Conservation (phyloP, 108 stramenopile species). For the Discostella stelligeroides region DNA sequence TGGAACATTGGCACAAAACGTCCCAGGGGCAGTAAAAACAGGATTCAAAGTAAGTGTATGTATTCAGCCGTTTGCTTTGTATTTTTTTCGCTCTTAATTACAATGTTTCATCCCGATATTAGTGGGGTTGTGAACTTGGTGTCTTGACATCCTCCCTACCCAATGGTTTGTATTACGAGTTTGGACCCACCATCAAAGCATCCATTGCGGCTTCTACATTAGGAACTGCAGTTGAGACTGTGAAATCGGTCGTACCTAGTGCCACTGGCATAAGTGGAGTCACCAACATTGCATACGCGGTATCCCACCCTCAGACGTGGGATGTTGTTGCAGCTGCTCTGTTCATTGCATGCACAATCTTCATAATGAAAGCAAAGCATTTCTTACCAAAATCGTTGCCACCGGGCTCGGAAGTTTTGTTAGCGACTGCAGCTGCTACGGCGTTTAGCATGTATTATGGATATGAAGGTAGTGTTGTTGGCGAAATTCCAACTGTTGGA, state of each 20-base stretch:
- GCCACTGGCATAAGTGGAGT: slow-evolving; percentile 71
- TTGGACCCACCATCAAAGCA: slow-evolving; percentile 55
- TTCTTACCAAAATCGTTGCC: slow-evolving; percentile 63
- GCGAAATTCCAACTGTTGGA: slow-evolving; percentile 72
- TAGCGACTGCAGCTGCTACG: slow-evolving; percentile 73
- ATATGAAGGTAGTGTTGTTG: slow-evolving; percentile 77
- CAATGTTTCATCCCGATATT: too few relatives aligned
- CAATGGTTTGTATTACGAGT: slow-evolving; percentile 62
- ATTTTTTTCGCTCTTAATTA: too few relatives aligned
- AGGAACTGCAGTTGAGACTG: slow-evolving; percentile 29
- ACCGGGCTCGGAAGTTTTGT: slow-evolving; percentile 78
- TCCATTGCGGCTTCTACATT: slow-evolving; percentile 51
- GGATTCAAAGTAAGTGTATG: slow-evolving; percentile 71
- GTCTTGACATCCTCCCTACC: slow-evolving; percentile 76
- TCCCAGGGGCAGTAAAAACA: slow-evolving; percentile 65
- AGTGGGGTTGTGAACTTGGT: slow-evolving; percentile 82
- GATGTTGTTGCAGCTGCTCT: slow-evolving; percentile 56
- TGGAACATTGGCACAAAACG: slow-evolving; percentile 62
- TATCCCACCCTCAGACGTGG: slow-evolving; percentile 68
- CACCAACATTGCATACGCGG: slow-evolving; percentile 56
- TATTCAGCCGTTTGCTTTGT: too few relatives aligned
- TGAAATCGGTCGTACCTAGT: slow-evolving; percentile 54
- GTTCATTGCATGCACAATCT: slow-evolving; percentile 65
- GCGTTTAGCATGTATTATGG: slow-evolving; percentile 58
- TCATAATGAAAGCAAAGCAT: slow-evolving; percentile 70